These are phyloP conservation scores for Seiridium cupressi DNA, from an alignment of 2,329 filamentous ascomycete species.

Conservation along the genomic window DNA sequence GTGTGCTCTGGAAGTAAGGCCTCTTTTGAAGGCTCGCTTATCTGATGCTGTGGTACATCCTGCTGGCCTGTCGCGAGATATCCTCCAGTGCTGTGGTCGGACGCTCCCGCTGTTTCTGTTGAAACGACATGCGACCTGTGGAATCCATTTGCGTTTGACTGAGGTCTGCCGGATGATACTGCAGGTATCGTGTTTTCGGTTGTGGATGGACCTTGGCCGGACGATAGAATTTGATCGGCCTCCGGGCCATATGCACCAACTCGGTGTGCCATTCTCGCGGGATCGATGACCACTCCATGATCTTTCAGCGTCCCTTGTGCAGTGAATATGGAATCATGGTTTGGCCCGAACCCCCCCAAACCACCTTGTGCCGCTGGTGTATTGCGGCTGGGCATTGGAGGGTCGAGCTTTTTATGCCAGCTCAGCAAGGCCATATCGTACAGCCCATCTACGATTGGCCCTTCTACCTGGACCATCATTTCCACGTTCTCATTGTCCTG, in stretches of 20 bases:
- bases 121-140: not conserved
- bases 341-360: conserved; percentile 20
- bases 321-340: conserved; percentile 23
- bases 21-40: not conserved
- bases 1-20: conserved; percentile 51
- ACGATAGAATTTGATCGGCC: conserved; percentile 9
- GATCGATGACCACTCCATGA: conserved; percentile 25
- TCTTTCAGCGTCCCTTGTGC: conserved; percentile 27
- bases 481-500: conserved; percentile 77
- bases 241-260: conserved; percentile 12
- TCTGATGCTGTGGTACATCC: not conserved
- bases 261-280: conserved; percentile 17
- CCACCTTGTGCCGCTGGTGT: conserved; percentile 42
- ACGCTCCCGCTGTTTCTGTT: not conserved
- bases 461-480: conserved; percentile 77
- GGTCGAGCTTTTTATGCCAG: conserved; percentile 64
- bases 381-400: conserved; percentile 55
- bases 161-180: not conserved
- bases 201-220: not conserved
- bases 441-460: conserved; percentile 71
- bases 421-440: conserved; percentile 74
- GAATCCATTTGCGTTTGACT: not conserved
- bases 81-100: not conserved
- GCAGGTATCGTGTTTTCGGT: not conserved
- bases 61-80: not conserved